Evolutionary conservation across 495 filamentous ascomycete species (phyloP).

Genomic region (Mytilinidion resinicola): DNA sequence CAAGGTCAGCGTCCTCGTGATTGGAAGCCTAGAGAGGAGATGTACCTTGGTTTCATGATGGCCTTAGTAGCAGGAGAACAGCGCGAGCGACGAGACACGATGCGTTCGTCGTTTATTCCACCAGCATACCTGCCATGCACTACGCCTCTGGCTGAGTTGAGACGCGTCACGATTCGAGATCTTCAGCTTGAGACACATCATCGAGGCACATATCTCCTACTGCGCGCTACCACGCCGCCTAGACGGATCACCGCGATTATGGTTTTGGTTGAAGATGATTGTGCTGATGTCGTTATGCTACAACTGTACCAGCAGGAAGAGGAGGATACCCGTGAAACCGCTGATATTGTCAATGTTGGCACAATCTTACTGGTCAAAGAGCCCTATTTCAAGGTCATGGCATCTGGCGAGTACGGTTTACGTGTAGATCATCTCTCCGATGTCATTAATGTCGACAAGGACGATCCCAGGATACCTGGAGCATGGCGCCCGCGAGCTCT

Average conservation of each 20-base stretch:
- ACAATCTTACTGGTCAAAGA: conserved; percentile 46
- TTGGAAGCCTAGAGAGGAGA: not conserved
- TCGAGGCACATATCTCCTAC: conserved; percentile 6
- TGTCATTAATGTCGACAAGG: conserved; percentile 33
- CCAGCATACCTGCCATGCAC: not conserved
- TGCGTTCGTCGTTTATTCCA: not conserved
- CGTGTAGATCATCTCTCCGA: conserved; percentile 52
- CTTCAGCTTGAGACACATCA: conserved; percentile 42
- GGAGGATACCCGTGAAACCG: conserved; percentile 18
- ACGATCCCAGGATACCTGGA: conserved; percentile 32
- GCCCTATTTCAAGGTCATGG: conserved; percentile 43
- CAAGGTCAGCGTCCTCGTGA: not conserved
- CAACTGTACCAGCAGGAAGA: conserved; percentile 43
- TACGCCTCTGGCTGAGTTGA: conserved; percentile 15
- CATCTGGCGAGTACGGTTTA: conserved; percentile 38
- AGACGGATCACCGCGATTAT: conserved; percentile 38
- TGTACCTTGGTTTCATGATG: not conserved
- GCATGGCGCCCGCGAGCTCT: conserved; percentile 33
- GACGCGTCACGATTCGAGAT: conserved; percentile 14
- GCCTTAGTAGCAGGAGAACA: too few relatives aligned
- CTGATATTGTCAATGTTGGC: conserved; percentile 31
- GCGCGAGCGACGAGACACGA: not conserved
- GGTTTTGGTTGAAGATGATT: conserved; percentile 47
- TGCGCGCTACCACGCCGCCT: conserved; percentile 7
- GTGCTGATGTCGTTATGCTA: conserved; percentile 41